Evolutionary conservation across 2,329 filamentous ascomycete genomes (phyloP).

Genomic region (Talaromyces verruculosus): DNA sequence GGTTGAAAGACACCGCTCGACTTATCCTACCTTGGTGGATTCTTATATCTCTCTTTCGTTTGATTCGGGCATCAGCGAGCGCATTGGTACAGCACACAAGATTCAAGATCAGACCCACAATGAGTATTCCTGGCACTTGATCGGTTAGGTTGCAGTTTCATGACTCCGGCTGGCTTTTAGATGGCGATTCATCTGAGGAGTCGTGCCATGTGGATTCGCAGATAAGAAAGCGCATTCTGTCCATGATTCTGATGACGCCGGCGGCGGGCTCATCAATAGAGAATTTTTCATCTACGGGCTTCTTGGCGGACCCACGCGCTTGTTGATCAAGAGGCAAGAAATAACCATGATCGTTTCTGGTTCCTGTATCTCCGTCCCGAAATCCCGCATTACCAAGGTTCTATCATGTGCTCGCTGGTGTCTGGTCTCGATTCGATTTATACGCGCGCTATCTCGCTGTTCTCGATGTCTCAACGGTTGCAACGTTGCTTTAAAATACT

Average conservation of each 20-base stretch:
- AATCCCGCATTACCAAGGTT: slow-evolving; percentile 34
- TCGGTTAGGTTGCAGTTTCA: background rate
- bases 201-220: slow-evolving; percentile 3
- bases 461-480: slow-evolving; percentile 29
- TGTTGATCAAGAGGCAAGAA: background rate
- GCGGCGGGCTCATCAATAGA: background rate
- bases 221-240: background rate
- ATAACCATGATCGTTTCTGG: background rate
- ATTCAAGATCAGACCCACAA: background rate
- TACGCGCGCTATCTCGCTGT: slow-evolving; percentile 29
- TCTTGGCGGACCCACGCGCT: background rate
- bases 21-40: slow-evolving; percentile 32
- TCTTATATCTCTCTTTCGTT: slow-evolving; percentile 25
- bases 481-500: slow-evolving; percentile 42
- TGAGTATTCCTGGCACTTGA: background rate
- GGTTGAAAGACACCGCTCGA: slow-evolving; percentile 28
- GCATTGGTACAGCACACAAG: slow-evolving; percentile 43
- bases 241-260: background rate
- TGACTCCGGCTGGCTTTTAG: background rate
- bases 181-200: slow-evolving; percentile 18
- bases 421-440: slow-evolving; percentile 33
- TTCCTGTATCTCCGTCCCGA: background rate
- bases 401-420: slow-evolving; percentile 60
- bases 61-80: slow-evolving; percentile 52
- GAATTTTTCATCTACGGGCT: background rate